Percentiles rank a stretch among this genome's conserved stretches.
phyloP scores from a whole-genome alignment of 1,139 yeast genomes.

The Zygosaccharomyces sapae region DNA sequence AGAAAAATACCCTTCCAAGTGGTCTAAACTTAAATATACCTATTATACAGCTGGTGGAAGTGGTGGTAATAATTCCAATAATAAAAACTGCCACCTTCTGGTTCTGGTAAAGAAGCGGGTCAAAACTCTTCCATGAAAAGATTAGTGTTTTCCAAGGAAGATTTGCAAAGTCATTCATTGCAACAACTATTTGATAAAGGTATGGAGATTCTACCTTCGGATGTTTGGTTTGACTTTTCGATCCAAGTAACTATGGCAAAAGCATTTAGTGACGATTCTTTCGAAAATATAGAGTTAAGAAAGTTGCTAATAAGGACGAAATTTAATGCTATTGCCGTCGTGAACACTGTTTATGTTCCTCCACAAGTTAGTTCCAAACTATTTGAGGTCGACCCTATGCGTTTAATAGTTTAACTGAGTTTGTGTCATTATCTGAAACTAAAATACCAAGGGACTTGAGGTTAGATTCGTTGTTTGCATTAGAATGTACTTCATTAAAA shows the following conservation, averaged over 20 bases:
- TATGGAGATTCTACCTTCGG: constrained; percentile 53
- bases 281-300: constrained; percentile 53
- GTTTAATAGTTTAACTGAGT: constrained; percentile 64
- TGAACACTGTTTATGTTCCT: constrained; percentile 48
- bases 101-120: constrained; percentile 7
- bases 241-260: constrained; percentile 63
- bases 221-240: constrained; percentile 61
- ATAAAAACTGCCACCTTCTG: constrained; percentile 2
- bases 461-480: constrained; percentile 59
- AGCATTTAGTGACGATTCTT: constrained; percentile 59
- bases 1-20: constrained; percentile 50
- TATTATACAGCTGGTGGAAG: constrained; percentile 44
- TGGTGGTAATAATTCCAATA: constrained; percentile 5
- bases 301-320: constrained; percentile 59
- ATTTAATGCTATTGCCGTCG: constrained; percentile 62
- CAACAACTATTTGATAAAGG: constrained; percentile 67
- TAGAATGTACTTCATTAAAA: constrained; percentile 68
- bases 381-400: constrained; percentile 75
- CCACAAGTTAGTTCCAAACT: constrained; percentile 56
- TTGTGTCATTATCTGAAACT: constrained; percentile 55
- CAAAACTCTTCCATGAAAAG: constrained; percentile 27
- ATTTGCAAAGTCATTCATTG: constrained; percentile 47
- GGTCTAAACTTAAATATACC: constrained; percentile 55
- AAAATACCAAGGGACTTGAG: constrained; percentile 49
- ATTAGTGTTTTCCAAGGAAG: constrained; percentile 47